Conservation (phyloP, 2,329 filamentous ascomycete species). For the Aspergillus uvarum region DNA sequence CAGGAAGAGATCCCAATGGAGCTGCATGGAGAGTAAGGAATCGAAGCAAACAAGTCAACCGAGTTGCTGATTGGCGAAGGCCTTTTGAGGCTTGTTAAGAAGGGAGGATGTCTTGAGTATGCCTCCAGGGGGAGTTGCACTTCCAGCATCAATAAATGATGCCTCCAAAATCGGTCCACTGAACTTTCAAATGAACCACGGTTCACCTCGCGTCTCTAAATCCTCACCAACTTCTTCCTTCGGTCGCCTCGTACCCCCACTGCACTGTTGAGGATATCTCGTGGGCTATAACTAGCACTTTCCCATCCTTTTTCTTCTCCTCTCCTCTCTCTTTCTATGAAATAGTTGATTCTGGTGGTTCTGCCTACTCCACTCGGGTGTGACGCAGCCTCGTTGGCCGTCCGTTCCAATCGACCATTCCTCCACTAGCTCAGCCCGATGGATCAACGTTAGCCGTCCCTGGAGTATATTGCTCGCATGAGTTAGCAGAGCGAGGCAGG, state of each 20-base stretch:
- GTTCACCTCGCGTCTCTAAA: background rate
- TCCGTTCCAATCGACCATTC: background rate
- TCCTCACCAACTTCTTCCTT: background rate
- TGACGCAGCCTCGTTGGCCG: conserved; percentile 3
- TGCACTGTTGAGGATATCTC: background rate
- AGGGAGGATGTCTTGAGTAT: too few relatives aligned
- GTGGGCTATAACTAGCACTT: background rate
- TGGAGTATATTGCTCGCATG: conserved; percentile 19
- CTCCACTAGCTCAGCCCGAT: conserved; percentile 2
- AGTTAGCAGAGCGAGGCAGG: conserved; percentile 7
- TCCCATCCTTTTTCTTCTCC: too few relatives aligned
- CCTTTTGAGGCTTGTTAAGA: too few relatives aligned
- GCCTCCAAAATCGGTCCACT: background rate
- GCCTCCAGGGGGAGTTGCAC: too few relatives aligned
- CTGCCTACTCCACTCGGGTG: background rate
- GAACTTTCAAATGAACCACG: background rate
- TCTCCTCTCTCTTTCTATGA: background rate
- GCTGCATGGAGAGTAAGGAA: too few relatives aligned
- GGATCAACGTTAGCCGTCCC: conserved; percentile 1
- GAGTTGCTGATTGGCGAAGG: too few relatives aligned
- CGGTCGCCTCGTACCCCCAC: background rate
- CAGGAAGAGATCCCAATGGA: too few relatives aligned
- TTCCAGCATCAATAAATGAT: too few relatives aligned
- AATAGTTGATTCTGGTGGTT: background rate
- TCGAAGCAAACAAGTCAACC: too few relatives aligned